A percentile compares a stretch with the other conserved stretches of the same genome.
phyloP scores from a whole-genome alignment of 2,329 filamentous ascomycete species.

The Aureobasidium zeae region DNA sequence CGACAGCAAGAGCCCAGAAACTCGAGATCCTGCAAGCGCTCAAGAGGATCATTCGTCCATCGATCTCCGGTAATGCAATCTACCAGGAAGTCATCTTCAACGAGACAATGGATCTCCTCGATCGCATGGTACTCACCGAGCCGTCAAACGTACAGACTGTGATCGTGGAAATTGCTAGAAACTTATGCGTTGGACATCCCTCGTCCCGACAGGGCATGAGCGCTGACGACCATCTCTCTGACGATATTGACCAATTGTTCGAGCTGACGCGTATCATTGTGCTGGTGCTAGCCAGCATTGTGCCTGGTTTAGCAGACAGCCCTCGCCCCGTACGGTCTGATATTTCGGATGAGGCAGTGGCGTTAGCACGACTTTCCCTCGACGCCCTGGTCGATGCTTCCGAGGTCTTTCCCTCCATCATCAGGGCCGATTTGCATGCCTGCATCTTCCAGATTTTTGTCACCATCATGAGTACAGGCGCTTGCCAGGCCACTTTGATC shows the following conservation, averaged over 20 bases:
- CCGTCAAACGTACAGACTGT: constrained; percentile 79
- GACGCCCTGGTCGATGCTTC: constrained; percentile 89
- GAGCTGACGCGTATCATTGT: constrained; percentile 95
- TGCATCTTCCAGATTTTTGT: constrained; percentile 96
- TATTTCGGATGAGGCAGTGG: constrained; percentile 74
- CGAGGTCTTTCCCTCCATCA: constrained; percentile 90
- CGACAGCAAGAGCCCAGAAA: constrained; percentile 27
- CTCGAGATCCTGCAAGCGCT: constrained; percentile 82
- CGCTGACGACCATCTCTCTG: constrained; percentile 67
- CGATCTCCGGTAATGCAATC: constrained; percentile 90
- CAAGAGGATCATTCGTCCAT: constrained; percentile 89
- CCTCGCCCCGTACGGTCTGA: constrained; percentile 35
- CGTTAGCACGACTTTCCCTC: constrained; percentile 69
- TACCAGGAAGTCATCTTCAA: constrained; percentile 94
- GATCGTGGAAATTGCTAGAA: constrained; percentile 88
- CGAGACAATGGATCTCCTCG: constrained; percentile 92
- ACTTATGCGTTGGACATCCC: constrained; percentile 82
- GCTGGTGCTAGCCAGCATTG: constrained; percentile 73
- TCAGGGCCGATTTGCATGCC: constrained; percentile 90
- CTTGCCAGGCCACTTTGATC: constrained; percentile 80
- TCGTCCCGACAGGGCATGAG: constrained; percentile 63
- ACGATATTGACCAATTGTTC: constrained; percentile 96
- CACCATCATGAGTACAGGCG: constrained; percentile 77
- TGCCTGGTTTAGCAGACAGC: constrained; percentile 68
- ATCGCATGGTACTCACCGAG: constrained; percentile 85